These are phyloP conservation scores for Magnolia officinalis DNA, from an alignment of 164 flowering plant species.

Conservation along the genomic window DNA sequence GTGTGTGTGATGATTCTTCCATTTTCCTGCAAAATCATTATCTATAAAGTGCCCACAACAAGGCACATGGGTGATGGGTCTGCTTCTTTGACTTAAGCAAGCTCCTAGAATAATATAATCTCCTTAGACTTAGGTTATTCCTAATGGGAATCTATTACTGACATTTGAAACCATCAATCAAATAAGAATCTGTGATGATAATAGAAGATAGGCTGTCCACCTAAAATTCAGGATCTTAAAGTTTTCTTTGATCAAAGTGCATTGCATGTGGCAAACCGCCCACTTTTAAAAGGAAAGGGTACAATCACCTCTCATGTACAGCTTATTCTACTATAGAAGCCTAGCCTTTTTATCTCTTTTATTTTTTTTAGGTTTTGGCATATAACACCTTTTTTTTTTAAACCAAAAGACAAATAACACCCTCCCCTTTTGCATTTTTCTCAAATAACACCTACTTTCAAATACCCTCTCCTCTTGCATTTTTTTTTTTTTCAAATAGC, in stretches of 20 bases:
- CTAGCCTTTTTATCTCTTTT: too few relatives aligned
- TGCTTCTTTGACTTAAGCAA: conserved; percentile 6
- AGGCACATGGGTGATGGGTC: conserved; percentile 29
- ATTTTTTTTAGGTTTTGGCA: too few relatives aligned
- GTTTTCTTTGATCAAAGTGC: conserved; percentile 15
- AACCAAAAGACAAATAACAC: too few relatives aligned
- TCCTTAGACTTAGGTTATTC: conserved; percentile 8
- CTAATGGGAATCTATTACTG: conserved; percentile 14
- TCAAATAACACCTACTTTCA: too few relatives aligned
- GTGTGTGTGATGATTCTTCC: too few relatives aligned
- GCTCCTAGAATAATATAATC: neutral
- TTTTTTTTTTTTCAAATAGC: too few relatives aligned
- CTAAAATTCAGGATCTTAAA: conserved; percentile 31
- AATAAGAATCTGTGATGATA: conserved; percentile 3
- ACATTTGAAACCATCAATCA: conserved; percentile 13
- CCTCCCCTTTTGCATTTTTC: too few relatives aligned
- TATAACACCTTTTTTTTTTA: too few relatives aligned
- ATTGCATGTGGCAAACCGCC: conserved; percentile 35
- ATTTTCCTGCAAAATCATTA: neutral
- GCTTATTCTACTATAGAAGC: neutral
- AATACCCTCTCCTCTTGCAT: too few relatives aligned
- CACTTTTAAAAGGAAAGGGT: conserved; percentile 13
- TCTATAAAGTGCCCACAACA: conserved; percentile 14
- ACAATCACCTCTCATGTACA: neutral
- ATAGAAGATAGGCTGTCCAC: conserved; percentile 6